Conservation (phyloP, 2,329 filamentous ascomycete species). For the Mycogone perniciosa region DNA sequence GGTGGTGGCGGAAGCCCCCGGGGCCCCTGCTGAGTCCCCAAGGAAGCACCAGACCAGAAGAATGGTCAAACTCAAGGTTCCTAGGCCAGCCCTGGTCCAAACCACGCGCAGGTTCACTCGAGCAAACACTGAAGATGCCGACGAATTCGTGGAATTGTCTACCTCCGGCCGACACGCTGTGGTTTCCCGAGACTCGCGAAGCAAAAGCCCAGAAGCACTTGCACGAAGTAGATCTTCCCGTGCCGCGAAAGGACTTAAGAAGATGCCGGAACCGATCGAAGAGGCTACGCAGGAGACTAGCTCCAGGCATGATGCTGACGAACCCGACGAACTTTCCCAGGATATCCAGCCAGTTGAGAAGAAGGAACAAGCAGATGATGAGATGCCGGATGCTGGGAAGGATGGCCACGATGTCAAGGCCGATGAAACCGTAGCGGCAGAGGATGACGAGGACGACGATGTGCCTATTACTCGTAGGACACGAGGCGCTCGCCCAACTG, state of each 20-base stretch:
- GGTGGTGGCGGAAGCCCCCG: slow-evolving; percentile 19
- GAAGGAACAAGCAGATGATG: slow-evolving; percentile 25
- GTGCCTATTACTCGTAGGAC: slow-evolving; percentile 43
- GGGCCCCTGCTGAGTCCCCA: slow-evolving; percentile 21
- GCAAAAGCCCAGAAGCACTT: slow-evolving; percentile 49
- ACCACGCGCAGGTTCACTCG: slow-evolving; percentile 44
- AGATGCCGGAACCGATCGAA: slow-evolving; percentile 41
- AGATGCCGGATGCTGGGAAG: slow-evolving; percentile 21
- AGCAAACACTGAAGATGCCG: slow-evolving; percentile 48
- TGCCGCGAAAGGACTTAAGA: slow-evolving; percentile 45
- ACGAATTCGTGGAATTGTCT: slow-evolving; percentile 51
- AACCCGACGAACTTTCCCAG: slow-evolving; percentile 32
- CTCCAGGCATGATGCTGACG: slow-evolving; percentile 24
- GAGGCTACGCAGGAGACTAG: slow-evolving; percentile 50
- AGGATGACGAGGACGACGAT: slow-evolving; percentile 45
- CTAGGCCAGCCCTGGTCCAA: slow-evolving; percentile 21
- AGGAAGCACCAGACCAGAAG: slow-evolving; percentile 24
- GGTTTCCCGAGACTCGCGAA: slow-evolving; percentile 43
- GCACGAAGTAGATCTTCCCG: slow-evolving; percentile 41
- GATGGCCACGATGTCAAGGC: slow-evolving; percentile 17
- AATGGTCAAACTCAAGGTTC: slow-evolving; percentile 42
- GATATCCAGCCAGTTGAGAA: slow-evolving; percentile 24
- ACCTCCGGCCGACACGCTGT: slow-evolving; percentile 54
- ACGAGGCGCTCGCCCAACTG: slow-evolving; percentile 30
- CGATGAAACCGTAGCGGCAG: slow-evolving; percentile 19